phyloP scores from a whole-genome alignment of 2,329 filamentous ascomycete species.

The Xylaria sp. region DNA sequence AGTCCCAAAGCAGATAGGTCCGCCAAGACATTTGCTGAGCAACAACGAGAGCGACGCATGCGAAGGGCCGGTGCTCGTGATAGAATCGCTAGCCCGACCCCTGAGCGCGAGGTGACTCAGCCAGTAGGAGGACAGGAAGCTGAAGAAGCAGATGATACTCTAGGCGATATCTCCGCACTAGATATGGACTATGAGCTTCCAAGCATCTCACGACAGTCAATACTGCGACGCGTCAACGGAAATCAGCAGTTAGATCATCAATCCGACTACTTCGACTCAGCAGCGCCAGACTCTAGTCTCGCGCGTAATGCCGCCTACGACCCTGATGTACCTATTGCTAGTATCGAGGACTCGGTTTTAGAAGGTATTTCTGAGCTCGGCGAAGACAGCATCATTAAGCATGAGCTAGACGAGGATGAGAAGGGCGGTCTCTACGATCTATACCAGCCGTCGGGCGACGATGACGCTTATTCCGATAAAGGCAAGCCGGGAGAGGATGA shows the following conservation, averaged over 20 bases:
- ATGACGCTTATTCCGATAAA: constrained; percentile 45
- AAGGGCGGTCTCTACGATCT: constrained; percentile 75
- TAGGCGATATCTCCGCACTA: constrained; percentile 69
- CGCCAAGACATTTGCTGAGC: constrained; percentile 68
- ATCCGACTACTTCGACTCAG: constrained; percentile 73
- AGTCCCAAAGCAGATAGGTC: constrained; percentile 47
- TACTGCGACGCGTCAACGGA: constrained; percentile 86
- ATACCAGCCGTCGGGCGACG: constrained; percentile 65
- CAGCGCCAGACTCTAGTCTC: constrained; percentile 67
- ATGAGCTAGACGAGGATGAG: constrained; percentile 70
- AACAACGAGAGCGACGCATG: constrained; percentile 76
- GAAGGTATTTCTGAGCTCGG: constrained; percentile 62
- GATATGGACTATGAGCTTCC: constrained; percentile 73
- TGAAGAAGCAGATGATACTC: constrained; percentile 68
- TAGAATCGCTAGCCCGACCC: constrained; percentile 55
- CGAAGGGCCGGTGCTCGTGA: constrained; percentile 68
- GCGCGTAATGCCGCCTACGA: constrained; percentile 74
- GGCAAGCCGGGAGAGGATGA: constrained; percentile 59
- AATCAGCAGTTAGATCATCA: constrained; percentile 65
- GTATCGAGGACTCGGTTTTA: constrained; percentile 76
- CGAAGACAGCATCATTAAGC: constrained; percentile 73
- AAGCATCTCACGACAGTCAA: constrained; percentile 92
- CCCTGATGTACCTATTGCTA: constrained; percentile 90
- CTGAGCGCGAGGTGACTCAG: constrained; percentile 57
- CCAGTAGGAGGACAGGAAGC: constrained; percentile 59